Evolutionary conservation across 495 filamentous ascomycete genomes (phyloP).

Genomic region (Penicillium canariense): DNA sequence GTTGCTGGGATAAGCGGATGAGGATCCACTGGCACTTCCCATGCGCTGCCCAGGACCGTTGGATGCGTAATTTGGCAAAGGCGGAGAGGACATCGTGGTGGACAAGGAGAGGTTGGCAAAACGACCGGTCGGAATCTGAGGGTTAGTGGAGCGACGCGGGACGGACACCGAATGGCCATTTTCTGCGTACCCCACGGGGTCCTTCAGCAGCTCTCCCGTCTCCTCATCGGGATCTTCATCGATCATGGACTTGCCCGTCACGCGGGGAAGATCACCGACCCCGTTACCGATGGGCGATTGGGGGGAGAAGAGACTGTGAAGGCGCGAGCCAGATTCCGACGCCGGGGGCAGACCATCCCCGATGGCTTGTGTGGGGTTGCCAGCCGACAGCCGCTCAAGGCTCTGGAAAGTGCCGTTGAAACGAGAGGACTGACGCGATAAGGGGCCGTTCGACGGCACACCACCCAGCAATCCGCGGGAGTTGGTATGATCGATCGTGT

Average conservation of each 20-base stretch:
- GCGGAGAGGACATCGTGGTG: constrained; percentile 57
- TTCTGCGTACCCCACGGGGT: constrained; percentile 80
- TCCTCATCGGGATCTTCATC: constrained; percentile 85
- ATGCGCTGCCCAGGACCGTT: constrained; percentile 34
- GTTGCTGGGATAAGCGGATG: constrained; percentile 60
- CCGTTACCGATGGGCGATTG: constrained; percentile 81
- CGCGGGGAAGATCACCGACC: constrained; percentile 63
- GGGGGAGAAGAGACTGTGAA: constrained; percentile 76
- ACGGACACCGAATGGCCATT: constrained; percentile 58
- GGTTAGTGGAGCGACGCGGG: constrained; percentile 68
- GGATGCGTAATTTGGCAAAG: constrained; percentile 46
- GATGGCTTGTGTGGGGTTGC: constrained; percentile 54
- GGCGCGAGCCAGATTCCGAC: constrained; percentile 59
- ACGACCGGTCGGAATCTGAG: constrained; percentile 68
- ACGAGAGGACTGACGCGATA: constrained; percentile 67
- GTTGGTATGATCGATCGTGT: constrained; percentile 59
- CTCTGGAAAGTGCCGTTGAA: constrained; percentile 77
- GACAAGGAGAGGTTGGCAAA: constrained; percentile 71
- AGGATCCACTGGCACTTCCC: constrained; percentile 49
- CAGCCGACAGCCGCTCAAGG: constrained; percentile 67
- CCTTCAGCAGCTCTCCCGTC: constrained; percentile 77
- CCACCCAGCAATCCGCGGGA: constrained; percentile 51
- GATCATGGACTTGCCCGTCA: constrained; percentile 80
- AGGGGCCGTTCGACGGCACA: constrained; percentile 53
- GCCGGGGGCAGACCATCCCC: constrained; percentile 54